Evolutionary conservation across 257 asterid species (phyloP).

Genomic region (Capsicum pubescens): DNA sequence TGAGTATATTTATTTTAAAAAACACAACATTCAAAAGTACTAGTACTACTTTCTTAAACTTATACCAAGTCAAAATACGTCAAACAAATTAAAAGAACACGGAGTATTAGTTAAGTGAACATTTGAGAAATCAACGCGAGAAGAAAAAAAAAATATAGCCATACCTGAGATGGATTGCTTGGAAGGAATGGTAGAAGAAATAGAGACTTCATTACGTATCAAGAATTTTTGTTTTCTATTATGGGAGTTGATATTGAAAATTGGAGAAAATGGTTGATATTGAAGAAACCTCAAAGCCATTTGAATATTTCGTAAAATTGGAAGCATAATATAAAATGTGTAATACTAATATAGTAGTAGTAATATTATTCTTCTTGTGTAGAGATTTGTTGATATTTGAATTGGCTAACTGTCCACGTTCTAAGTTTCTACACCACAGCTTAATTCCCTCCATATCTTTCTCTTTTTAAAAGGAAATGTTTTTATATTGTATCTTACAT

Average conservation of each 20-base stretch:
- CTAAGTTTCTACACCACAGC: conserved; percentile 7
- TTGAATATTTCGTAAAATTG: neutral
- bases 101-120: too few relatives aligned
- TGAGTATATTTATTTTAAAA: too few relatives aligned
- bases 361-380: neutral
- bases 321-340: neutral
- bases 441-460: neutral
- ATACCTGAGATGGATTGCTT: conserved; percentile 15
- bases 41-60: too few relatives aligned
- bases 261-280: neutral
- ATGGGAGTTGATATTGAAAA: neutral
- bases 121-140: too few relatives aligned
- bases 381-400: neutral
- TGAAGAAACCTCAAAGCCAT: conserved; percentile 27
- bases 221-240: neutral
- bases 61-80: too few relatives aligned
- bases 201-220: neutral
- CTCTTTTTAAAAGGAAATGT: too few relatives aligned
- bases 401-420: conserved; percentile 25
- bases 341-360: too few relatives aligned
- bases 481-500: neutral
- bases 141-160: too few relatives aligned
- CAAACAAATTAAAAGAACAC: too few relatives aligned
- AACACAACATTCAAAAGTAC: too few relatives aligned
- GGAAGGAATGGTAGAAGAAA: neutral